These are phyloP conservation scores for Solanum pinnatisectum DNA, from an alignment of 257 asterid species.

Conservation along the genomic window DNA sequence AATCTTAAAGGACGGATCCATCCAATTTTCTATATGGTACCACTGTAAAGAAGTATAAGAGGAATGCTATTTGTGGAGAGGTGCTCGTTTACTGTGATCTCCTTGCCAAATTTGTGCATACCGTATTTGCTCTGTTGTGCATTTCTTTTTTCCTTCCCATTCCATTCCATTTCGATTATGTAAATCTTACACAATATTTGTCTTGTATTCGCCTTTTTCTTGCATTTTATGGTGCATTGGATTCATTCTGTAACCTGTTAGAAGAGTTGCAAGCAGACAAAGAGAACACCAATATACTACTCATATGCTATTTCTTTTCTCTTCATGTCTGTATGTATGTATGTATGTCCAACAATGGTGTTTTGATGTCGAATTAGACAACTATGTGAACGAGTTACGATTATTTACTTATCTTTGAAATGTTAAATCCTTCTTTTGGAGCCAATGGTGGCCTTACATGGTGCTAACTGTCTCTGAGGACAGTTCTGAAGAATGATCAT, in stretches of 20 bases:
- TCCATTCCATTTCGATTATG: background rate
- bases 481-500: background rate
- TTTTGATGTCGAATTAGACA: background rate
- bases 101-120: constrained; percentile 14
- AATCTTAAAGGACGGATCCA: background rate
- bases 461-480: background rate
- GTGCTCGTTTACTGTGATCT: background rate
- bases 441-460: background rate
- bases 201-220: background rate
- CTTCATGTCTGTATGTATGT: background rate
- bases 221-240: background rate
- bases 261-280: background rate
- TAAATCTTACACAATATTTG: background rate
- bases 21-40: background rate
- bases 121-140: background rate
- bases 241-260: background rate
- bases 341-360: background rate
- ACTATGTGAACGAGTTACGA: background rate
- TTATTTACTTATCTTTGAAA: background rate
- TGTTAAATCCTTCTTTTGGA: background rate
- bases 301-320: background rate
- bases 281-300: background rate
- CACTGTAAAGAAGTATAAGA: constrained; percentile 1
- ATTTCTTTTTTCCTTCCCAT: background rate
- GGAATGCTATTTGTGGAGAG: background rate